Percentiles rank a stretch among this genome's conserved stretches.
These are phyloP conservation scores for Oryza brachyantha DNA, from an alignment of 176 grass and related monocot species.

Conservation along the genomic window DNA sequence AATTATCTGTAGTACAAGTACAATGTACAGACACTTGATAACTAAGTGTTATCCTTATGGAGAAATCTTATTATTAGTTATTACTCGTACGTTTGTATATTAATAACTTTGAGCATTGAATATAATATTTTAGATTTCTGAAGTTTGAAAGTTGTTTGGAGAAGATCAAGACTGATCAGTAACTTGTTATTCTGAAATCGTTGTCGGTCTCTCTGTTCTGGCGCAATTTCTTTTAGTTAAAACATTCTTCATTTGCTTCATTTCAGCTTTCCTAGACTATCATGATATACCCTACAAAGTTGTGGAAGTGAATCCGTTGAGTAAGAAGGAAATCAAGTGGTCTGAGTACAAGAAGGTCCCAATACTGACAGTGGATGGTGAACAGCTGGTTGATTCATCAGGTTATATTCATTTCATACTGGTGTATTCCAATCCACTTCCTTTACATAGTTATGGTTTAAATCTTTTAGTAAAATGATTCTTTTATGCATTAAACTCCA, in stretches of 20 bases:
- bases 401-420: constrained; percentile 39
- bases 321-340: constrained; percentile 99
- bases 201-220: neutral
- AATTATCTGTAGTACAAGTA: neutral
- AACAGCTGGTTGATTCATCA: constrained; percentile 86
- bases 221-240: neutral
- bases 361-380: constrained; percentile 85
- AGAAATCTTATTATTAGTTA: neutral
- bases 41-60: neutral
- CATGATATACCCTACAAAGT: constrained; percentile 98
- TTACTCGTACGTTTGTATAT: neutral
- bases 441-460: neutral
- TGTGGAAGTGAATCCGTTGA: constrained; percentile 96
- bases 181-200: neutral
- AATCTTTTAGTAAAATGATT: neutral
- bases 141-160: neutral
- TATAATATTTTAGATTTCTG: neutral
- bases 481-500: neutral
- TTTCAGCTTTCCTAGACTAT: constrained; percentile 92
- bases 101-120: neutral
- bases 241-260: constrained; percentile 19
- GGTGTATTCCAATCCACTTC: neutral
- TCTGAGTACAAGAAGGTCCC: constrained; percentile 99
- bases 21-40: neutral
- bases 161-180: neutral